Evolutionary conservation across 1,284 basidiomycete species (phyloP).

Genomic region (Leccinum insigne): DNA sequence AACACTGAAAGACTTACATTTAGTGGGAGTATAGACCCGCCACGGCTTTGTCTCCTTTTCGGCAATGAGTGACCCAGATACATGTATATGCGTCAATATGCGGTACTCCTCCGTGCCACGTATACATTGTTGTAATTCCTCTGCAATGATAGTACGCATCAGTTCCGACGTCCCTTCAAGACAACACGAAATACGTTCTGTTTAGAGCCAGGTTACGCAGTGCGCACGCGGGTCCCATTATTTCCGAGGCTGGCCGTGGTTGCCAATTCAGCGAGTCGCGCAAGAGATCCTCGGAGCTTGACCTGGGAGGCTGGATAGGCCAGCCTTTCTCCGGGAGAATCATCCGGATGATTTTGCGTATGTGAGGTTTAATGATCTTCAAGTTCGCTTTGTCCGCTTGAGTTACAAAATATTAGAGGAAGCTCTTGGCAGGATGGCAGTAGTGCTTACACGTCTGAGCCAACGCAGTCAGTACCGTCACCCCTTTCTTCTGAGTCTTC

Average conservation of each 20-base stretch:
- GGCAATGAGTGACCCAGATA: background rate
- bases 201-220: background rate
- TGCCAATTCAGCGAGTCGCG: too few species aligned
- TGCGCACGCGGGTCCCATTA: background rate
- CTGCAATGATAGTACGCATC: background rate
- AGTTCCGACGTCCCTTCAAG: background rate
- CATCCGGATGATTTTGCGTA: background rate
- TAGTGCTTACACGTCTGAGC: background rate
- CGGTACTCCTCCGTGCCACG: background rate
- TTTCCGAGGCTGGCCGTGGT: background rate
- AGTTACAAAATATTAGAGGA: too few species aligned
- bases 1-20: background rate
- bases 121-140: background rate
- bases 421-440: too few species aligned
- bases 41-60: background rate
- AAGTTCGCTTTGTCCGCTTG: too few species aligned
- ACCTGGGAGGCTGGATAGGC: background rate
- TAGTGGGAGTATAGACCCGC: background rate
- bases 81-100: background rate
- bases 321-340: background rate
- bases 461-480: background rate
- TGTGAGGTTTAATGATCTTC: background rate
- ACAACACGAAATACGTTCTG: background rate
- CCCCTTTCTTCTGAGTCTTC: background rate
- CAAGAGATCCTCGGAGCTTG: too few species aligned